Percentiles rank a stretch among this genome's conserved stretches.
Conservation (phyloP, 2,329 filamentous ascomycete species). For the Cryphonectria parasitica region DNA sequence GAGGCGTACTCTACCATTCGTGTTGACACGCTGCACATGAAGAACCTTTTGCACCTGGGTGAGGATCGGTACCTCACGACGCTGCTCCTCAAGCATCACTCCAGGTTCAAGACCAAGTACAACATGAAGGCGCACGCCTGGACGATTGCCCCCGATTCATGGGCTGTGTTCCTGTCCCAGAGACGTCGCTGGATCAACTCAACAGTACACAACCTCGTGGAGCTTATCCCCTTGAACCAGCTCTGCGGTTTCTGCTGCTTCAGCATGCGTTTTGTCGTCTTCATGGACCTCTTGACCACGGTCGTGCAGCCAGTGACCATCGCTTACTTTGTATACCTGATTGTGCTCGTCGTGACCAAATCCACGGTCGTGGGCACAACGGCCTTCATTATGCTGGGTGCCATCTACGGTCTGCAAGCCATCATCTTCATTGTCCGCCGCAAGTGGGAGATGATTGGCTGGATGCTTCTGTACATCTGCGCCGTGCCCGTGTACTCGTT, state of each 20-base stretch:
- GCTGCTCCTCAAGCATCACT: conserved; percentile 86
- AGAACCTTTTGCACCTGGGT: conserved; percentile 94
- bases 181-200: conserved; percentile 99
- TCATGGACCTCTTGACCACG: conserved; percentile 89
- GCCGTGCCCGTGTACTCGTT: conserved; percentile 93
- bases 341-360: conserved; percentile 70
- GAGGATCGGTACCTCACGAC: conserved; percentile 98
- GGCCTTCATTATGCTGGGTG: conserved; percentile 86
- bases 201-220: conserved; percentile 95
- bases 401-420: conserved; percentile 96
- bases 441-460: conserved; percentile 99
- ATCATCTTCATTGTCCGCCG: conserved; percentile 95
- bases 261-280: conserved; percentile 98
- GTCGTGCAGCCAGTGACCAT: conserved; percentile 90
- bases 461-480: conserved; percentile 95
- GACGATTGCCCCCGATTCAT: conserved; percentile 96
- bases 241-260: conserved; percentile 99
- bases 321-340: conserved; percentile 86
- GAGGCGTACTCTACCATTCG: conserved; percentile 89
- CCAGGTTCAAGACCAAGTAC: conserved; percentile 98
- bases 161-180: conserved; percentile 93
- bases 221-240: conserved; percentile 89
- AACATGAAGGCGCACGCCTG: conserved; percentile 90
- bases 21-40: conserved; percentile 98
- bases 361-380: conserved; percentile 74